Conservation (phyloP, 2,329 filamentous ascomycete genomes). For the Phialocephala sp. region DNA sequence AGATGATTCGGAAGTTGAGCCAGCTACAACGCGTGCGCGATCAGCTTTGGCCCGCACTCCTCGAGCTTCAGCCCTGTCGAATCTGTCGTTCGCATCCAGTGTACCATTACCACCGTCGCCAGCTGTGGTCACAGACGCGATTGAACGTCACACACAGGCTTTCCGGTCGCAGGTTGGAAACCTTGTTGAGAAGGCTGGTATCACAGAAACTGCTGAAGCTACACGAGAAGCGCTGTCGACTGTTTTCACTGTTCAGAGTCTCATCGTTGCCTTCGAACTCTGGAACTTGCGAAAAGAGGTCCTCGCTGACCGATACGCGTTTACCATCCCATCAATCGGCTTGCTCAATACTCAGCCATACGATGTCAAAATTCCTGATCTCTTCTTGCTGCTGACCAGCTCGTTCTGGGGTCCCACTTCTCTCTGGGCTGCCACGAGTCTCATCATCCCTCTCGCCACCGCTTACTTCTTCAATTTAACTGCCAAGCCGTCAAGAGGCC, state of each 20-base stretch:
- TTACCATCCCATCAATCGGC: slow-evolving; percentile 70
- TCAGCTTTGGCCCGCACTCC: slow-evolving; percentile 42
- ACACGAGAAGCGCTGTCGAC: slow-evolving; percentile 75
- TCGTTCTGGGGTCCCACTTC: slow-evolving; percentile 85
- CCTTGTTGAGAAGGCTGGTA: slow-evolving; percentile 68
- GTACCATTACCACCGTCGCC: slow-evolving; percentile 82
- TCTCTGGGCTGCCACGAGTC: slow-evolving; percentile 76
- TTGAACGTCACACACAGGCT: slow-evolving; percentile 73
- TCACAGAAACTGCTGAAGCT: slow-evolving; percentile 68
- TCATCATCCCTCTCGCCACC: slow-evolving; percentile 70
- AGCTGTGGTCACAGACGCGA: slow-evolving; percentile 74
- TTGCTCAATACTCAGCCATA: slow-evolving; percentile 61
- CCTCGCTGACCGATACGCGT: slow-evolving; percentile 73
- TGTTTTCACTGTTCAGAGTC: slow-evolving; percentile 72
- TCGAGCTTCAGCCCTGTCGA: slow-evolving; percentile 37
- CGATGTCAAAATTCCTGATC: slow-evolving; percentile 75
- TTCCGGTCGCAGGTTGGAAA: slow-evolving; percentile 70
- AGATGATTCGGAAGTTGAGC: slow-evolving; percentile 43
- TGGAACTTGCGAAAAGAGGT: slow-evolving; percentile 72
- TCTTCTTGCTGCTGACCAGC: slow-evolving; percentile 76
- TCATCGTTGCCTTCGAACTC: slow-evolving; percentile 72
- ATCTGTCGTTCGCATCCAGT: slow-evolving; percentile 52
- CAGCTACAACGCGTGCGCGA: slow-evolving; percentile 36
- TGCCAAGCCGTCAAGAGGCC: slow-evolving; percentile 49
- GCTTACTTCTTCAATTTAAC: slow-evolving; percentile 94